Evolutionary conservation across 208 protist genomes (phyloP), one percentile per base, ranked within the genome.

Genomic region (Crithidia acanthocephali): DNA sequence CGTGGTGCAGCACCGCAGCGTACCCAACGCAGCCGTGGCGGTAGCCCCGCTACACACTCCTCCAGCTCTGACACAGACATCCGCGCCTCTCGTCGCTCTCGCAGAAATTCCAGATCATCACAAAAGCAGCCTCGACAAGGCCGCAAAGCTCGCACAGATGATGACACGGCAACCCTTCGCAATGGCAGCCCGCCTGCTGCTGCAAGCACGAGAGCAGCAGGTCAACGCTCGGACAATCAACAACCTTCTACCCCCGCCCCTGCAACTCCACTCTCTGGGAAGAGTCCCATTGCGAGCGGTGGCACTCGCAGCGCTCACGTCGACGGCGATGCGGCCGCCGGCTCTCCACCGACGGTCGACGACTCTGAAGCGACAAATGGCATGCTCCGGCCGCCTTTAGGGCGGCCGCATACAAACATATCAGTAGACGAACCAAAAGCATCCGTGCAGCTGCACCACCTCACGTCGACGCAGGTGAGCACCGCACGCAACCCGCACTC

Each of bases 371-470:
- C 32, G 16, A 64, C 62, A 52, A 62, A 69, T 65, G 70, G 70
- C 25, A 69, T 65, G 70, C 70, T 50, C 48, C 27, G 47, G 70
- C 70, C 55, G 70, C 62, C 70, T n/a, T 48, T 28, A 44, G 9
- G 55, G 70, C 70, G 70, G 62, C 70, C 62, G 5, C 40, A 18
- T 2, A 66, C 40, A 52, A 37, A 52, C 45, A 56, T 23, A 30
- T 11, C 13, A 28, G 32, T 25, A 15, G 27, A 23, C 28, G 32
- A 37, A 22, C 7, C 25, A 23, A 10, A 25, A 30, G 16, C 20
- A 45, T 32, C 55, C n/a, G 30, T 28, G 33, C 28, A 55, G 44
- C 42, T 15, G 56, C 44, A 52, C 8, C 27, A 20, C 20, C 11
- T n/a, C 1, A 28, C 55, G n/a, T n/a, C 8, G 6, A 40, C 20